Conservation (phyloP, 208 protist genomes). For the Crithidia expoeki region DNA sequence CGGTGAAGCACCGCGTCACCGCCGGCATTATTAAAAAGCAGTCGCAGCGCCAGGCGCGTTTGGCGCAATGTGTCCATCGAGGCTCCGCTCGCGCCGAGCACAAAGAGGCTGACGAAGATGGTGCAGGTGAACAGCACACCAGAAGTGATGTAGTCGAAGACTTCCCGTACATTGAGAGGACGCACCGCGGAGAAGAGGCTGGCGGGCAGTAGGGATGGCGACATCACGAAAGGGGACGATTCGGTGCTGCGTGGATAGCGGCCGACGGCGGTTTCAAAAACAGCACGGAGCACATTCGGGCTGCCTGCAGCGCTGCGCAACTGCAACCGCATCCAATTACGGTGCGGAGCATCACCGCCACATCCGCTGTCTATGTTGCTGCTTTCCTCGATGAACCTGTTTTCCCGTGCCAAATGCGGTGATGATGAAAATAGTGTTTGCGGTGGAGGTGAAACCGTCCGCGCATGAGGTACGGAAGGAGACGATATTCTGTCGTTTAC, state of each 20-base stretch:
- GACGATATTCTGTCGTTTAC: neutral
- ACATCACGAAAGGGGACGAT: neutral
- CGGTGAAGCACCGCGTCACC: constrained; percentile 33
- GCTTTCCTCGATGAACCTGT: neutral
- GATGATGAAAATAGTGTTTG: neutral
- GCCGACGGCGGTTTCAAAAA: constrained; percentile 27
- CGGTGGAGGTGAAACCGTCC: neutral
- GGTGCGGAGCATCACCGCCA: neutral
- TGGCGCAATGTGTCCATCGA: constrained; percentile 24
- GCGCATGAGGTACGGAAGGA: neutral
- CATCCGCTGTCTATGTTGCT: neutral
- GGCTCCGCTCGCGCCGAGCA: constrained; percentile 26
- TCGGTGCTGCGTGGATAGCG: constrained; percentile 24
- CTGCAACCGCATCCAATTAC: constrained; percentile 13
- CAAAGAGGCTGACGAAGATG: constrained; percentile 30
- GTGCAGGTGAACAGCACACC: constrained; percentile 27
- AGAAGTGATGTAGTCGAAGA: constrained; percentile 11
- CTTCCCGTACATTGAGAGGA: constrained; percentile 17
- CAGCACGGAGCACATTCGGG: neutral
- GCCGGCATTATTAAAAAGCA: constrained; percentile 27
- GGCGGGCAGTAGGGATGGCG: neutral
- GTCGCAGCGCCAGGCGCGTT: constrained; percentile 25
- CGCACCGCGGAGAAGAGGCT: neutral
- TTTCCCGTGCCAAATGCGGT: neutral
- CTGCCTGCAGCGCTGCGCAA: constrained; percentile 14